Percentiles rank a stretch among this genome's conserved stretches.
Evolutionary conservation across 345 rosid species (phyloP).

Genomic region (Lumnitzera littorea): DNA sequence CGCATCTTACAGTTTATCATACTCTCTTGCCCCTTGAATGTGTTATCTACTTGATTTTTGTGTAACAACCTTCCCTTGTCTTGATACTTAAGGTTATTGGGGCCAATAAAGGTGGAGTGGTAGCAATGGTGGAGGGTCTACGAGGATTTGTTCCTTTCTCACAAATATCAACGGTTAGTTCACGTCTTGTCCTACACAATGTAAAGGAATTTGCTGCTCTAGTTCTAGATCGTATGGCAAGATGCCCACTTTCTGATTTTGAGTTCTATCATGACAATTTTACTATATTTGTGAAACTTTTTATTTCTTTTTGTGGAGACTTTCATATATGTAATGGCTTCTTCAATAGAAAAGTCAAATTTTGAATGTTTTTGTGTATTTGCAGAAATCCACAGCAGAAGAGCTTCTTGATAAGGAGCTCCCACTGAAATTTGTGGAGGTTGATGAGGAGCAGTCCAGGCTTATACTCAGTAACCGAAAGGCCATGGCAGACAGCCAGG

Average conservation of each 20-base stretch:
- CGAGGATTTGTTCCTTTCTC: conserved; percentile 95
- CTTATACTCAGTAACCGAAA: conserved; percentile 94
- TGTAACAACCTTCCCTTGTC: not conserved
- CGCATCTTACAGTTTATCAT: not conserved
- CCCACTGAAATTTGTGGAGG: conserved; percentile 90
- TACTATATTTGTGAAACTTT: not conserved
- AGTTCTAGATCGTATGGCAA: not conserved
- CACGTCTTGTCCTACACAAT: conserved; percentile 2
- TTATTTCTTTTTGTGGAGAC: too few species aligned
- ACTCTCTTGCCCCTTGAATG: not conserved
- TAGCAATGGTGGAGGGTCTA: conserved; percentile 76
- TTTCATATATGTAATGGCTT: not conserved
- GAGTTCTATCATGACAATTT: not conserved
- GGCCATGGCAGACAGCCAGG: conserved; percentile 97
- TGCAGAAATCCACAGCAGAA: conserved; percentile 75
- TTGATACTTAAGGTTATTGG: conserved; percentile 51
- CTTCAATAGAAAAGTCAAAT: not conserved
- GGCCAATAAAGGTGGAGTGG: conserved; percentile 92
- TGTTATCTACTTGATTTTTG: not conserved
- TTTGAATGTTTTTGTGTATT: not conserved
- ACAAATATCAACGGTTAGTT: conserved; percentile 72
- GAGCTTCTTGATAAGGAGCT: conserved; percentile 81
- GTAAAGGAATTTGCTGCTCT: not conserved
- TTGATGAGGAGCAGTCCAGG: conserved; percentile 89
- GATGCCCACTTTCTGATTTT: not conserved